Evolutionary conservation across 495 filamentous ascomycete species (phyloP), one percentile per base, ranked within the genome.

Genomic region (Neurospora sublineolata): DNA sequence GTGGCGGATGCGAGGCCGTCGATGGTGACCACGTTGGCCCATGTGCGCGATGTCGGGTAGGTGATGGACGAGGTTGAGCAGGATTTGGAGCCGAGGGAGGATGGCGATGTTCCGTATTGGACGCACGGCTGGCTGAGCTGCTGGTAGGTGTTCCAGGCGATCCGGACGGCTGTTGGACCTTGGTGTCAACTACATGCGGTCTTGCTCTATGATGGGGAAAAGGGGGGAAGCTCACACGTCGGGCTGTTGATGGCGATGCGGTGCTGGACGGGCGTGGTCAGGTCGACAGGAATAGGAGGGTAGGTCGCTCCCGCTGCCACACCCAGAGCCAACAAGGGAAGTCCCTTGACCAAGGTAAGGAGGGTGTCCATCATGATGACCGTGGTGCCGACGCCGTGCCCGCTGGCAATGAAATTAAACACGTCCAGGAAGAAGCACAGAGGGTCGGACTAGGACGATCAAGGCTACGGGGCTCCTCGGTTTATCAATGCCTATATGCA

Each of bases 181-280:
- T 27, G 8, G 72, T 60, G 67, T 68, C 38, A 71, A 10, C 67
- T 37, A 44, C 72, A 52, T 70, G 68, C 46, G 8, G 69, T 71
- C 23, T 16, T 16, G 2, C 41, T 1, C 8, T 3, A 7, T 12
- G 18, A 3, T 27, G 41, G 23, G 60, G 3, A 9, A 39, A 33
- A 37, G 18, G 3, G 3, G 41, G 11, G 4, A 7, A 33, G 77
- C 83, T 82, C 74, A 88, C 87, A 76, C 72, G 84, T 85, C 0
- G 85, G 83, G 8, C 84, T 85, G 69, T 85, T 84, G n/a, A 88
- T 82, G 41, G 86, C 84, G 70, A 89, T 77, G 5, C 87, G 85
- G 73, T 88, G 87, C 76, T 88, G 87, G 14, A 82, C 77, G 2
- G 87, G 87, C 3, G 87, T 89, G 11, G 86, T 86, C 77, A 84